Conservation (phyloP, 2,329 filamentous ascomycete species). For the Aspergillus caelatus region DNA sequence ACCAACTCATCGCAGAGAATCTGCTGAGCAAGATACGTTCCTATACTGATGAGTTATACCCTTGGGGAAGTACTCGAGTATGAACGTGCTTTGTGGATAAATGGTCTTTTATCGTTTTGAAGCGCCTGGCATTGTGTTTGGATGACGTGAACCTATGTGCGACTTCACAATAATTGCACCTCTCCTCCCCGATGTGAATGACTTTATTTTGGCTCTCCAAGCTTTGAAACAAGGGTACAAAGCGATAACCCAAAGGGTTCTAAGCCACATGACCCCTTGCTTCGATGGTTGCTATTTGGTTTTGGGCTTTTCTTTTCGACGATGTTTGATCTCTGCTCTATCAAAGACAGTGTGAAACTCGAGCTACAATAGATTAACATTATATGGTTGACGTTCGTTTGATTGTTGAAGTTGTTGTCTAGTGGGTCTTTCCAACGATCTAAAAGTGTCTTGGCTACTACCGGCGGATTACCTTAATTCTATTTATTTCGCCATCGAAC, state of each 20-base stretch:
- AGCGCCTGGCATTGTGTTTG: neutral
- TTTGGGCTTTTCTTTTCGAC: too few species aligned
- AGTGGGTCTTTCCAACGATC: neutral
- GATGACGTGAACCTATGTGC: neutral
- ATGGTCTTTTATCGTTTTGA: neutral
- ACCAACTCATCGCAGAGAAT: neutral
- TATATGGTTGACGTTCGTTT: neutral
- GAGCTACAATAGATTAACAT: neutral
- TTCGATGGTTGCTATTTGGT: neutral
- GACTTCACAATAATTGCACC: neutral
- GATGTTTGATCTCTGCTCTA: neutral
- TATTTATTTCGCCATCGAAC: neutral
- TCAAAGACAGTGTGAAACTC: neutral
- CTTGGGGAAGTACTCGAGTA: neutral
- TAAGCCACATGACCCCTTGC: neutral
- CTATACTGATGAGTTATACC: neutral
- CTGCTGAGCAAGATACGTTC: neutral
- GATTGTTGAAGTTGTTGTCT: neutral
- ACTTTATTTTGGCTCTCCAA: neutral
- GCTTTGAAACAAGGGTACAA: too few species aligned
- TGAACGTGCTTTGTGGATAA: neutral
- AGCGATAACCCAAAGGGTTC: neutral
- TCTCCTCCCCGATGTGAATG: neutral
- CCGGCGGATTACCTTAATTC: neutral
- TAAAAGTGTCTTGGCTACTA: neutral